Conservation (phyloP, 306 rosid genomes). For the Aeschynomene evenia region DNA sequence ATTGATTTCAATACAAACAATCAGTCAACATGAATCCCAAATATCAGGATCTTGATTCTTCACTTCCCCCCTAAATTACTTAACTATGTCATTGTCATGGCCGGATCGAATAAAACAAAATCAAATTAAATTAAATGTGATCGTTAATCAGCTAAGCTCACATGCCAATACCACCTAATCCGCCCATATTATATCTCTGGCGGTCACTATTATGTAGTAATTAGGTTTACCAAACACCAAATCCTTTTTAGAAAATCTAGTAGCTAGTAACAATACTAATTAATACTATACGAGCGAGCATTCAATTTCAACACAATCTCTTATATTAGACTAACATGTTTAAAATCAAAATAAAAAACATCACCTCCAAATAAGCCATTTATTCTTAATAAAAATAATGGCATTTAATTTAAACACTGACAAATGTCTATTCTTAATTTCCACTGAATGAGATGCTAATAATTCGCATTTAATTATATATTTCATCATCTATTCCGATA, state of each 20-base stretch:
- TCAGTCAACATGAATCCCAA: constrained; percentile 17
- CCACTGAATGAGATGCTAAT: too few species aligned
- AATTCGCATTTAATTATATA: too few species aligned
- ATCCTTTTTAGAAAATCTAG: not conserved
- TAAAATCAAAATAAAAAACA: not conserved
- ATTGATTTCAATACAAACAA: not conserved
- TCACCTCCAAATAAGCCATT: too few species aligned
- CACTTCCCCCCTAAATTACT: not conserved
- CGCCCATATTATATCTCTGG: constrained; percentile 17
- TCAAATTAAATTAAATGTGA: not conserved
- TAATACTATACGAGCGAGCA: not conserved
- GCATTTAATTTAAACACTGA: too few species aligned
- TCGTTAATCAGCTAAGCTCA: constrained; percentile 17
- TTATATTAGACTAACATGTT: not conserved
- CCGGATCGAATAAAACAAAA: not conserved
- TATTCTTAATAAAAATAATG: too few species aligned
- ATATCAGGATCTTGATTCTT: constrained; percentile 28
- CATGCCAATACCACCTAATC: constrained; percentile 38
- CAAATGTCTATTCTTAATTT: too few species aligned
- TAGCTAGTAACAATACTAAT: not conserved
- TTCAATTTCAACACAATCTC: constrained; percentile 14
- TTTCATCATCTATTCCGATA: too few species aligned
- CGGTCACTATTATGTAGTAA: not conserved
- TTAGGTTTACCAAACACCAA: constrained; percentile 37
- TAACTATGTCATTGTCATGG: not conserved